Evolutionary conservation across 1,139 yeast species (phyloP).

Genomic region (Lodderomyces metapsilosis): DNA sequence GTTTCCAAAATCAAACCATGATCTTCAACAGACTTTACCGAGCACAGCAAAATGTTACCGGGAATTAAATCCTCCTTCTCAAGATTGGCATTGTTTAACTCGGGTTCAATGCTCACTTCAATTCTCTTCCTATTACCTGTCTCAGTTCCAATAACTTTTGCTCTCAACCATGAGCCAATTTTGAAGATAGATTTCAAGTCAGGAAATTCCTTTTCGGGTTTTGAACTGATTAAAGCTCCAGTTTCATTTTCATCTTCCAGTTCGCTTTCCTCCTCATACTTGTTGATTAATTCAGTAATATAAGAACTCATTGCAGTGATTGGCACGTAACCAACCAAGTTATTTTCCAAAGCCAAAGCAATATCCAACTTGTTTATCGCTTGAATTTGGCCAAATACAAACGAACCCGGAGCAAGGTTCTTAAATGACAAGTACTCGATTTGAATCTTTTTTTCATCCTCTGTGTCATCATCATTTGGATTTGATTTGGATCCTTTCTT

Average conservation of each 20-base stretch:
- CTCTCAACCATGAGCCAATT: constrained; percentile 86
- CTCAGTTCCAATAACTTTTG: constrained; percentile 56
- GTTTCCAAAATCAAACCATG: constrained; percentile 80
- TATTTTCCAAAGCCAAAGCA: constrained; percentile 76
- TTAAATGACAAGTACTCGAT: constrained; percentile 64
- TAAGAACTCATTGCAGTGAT: constrained; percentile 72
- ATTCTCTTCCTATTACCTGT: constrained; percentile 49
- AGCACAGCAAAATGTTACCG: constrained; percentile 71
- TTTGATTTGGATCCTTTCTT: constrained; percentile 32
- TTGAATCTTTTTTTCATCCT: constrained; percentile 29
- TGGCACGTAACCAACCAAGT: constrained; percentile 76
- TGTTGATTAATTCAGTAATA: constrained; percentile 56
- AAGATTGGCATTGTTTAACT: constrained; percentile 59
- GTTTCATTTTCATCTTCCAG: constrained; percentile 34
- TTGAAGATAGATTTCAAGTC: constrained; percentile 52
- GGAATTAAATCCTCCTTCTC: constrained; percentile 62
- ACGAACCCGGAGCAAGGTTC: constrained; percentile 65
- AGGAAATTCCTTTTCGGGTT: constrained; percentile 47
- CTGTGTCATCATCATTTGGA: constrained; percentile 19
- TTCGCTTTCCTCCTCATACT: constrained; percentile 41
- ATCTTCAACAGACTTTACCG: constrained; percentile 81
- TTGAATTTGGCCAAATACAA: constrained; percentile 73
- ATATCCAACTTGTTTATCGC: constrained; percentile 62
- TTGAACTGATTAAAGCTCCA: constrained; percentile 16
- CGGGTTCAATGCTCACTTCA: constrained; percentile 75